These are phyloP conservation scores for Cantharellus cinnabarinus DNA, from an alignment of 768 basidiomycete species.

Conservation along the genomic window DNA sequence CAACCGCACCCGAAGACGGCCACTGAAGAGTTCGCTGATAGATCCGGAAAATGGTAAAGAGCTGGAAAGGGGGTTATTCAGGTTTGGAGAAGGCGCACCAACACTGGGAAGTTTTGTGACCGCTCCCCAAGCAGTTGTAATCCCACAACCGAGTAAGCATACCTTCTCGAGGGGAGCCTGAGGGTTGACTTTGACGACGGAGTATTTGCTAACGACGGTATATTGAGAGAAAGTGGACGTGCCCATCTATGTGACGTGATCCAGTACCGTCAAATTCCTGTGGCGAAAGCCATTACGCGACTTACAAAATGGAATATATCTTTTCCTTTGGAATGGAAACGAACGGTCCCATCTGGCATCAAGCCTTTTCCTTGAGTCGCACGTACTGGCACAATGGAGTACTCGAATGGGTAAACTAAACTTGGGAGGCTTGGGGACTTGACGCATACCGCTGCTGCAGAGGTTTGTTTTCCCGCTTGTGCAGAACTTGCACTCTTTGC, in stretches of 20 bases:
- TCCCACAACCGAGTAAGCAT: constrained; percentile 87
- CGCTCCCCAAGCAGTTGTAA: constrained; percentile 97
- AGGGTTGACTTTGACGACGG: constrained; percentile 75
- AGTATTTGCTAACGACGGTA: constrained; percentile 94
- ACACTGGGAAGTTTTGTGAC: constrained; percentile 60
- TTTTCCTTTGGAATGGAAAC: constrained; percentile 81
- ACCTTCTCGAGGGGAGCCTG: constrained; percentile 84
- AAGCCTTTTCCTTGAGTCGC: constrained; percentile 83
- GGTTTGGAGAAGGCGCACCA: constrained; percentile 1
- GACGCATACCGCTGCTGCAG: constrained; percentile 60
- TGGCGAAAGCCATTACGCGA: constrained; percentile 5
- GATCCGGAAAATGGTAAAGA: neutral
- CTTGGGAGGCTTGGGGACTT: neutral
- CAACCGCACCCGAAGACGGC: constrained; percentile 95
- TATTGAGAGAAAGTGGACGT: constrained; percentile 99
- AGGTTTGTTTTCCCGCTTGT: constrained; percentile 96
- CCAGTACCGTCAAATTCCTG: neutral
- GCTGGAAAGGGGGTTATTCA: too few species aligned
- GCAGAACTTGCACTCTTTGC: constrained; percentile 96
- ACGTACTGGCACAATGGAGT: constrained; percentile 35
- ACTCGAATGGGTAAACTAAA: neutral
- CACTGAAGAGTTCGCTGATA: constrained; percentile 35
- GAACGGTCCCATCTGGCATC: constrained; percentile 77
- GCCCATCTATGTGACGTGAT: constrained; percentile 52
- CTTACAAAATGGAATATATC: constrained; percentile 79